Conservation (phyloP, 305 asterid genomes). For the Fraxinus angustifolia region DNA sequence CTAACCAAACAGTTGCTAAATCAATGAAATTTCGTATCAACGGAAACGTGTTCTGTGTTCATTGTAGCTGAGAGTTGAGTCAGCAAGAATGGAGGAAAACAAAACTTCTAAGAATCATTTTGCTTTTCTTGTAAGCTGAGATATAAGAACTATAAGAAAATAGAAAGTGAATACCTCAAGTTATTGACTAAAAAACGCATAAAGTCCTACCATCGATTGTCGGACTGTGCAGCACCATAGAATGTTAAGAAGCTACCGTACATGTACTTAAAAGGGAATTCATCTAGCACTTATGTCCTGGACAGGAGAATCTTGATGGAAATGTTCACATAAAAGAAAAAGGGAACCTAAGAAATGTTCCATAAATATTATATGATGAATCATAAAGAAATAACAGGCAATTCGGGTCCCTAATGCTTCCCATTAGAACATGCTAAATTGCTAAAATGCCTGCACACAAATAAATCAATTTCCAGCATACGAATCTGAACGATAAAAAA, state of each 20-base stretch:
- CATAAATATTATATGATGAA: neutral
- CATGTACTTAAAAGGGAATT: neutral
- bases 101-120: neutral
- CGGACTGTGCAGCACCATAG: neutral
- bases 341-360: neutral
- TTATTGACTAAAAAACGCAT: neutral
- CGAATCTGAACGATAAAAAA: neutral
- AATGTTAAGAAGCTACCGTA: neutral
- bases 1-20: neutral
- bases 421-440: neutral
- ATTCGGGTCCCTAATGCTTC: neutral
- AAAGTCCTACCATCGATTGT: neutral
- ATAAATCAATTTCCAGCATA: neutral
- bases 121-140: neutral
- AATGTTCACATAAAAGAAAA: neutral
- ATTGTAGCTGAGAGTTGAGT: neutral
- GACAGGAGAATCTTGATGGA: neutral
- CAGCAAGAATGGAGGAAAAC: neutral
- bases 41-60: neutral
- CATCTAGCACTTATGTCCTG: neutral
- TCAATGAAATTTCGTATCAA: neutral
- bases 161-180: neutral
- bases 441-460: neutral
- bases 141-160: neutral
- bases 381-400: neutral